A percentile compares a stretch with the other conserved stretches of the same genome.
Evolutionary conservation across 2,329 filamentous ascomycete species (phyloP).

Genomic region (Aspergillus pseudonomiae): DNA sequence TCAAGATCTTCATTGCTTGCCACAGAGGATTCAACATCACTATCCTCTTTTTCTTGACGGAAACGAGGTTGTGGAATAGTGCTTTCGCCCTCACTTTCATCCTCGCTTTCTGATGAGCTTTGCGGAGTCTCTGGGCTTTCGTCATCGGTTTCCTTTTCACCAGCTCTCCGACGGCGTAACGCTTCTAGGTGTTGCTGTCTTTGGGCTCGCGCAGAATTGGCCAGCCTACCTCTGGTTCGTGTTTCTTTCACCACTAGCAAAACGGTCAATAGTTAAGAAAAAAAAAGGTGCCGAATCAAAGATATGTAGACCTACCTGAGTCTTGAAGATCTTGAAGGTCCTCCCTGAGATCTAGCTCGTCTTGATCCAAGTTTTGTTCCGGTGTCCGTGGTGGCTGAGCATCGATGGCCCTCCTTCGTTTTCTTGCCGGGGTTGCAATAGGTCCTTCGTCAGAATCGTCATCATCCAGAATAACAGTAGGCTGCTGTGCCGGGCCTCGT

Average conservation of each 20-base stretch:
- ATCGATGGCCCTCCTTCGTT: conserved; percentile 20
- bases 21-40: conserved; percentile 34
- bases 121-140: conserved; percentile 25
- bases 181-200: conserved; percentile 46
- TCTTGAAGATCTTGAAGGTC: conserved; percentile 50
- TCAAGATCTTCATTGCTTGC: conserved; percentile 51
- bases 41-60: conserved; percentile 26
- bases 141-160: conserved; percentile 37
- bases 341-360: conserved; percentile 47
- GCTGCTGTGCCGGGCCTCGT: conserved; percentile 27
- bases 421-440: conserved; percentile 32
- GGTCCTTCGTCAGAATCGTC: conserved; percentile 35
- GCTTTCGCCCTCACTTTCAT: conserved; percentile 20
- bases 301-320: conserved; percentile 36
- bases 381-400: conserved; percentile 28
- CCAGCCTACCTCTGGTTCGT: conserved; percentile 45
- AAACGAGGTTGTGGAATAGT: conserved; percentile 23
- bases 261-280: background rate
- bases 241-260: conserved; percentile 37
- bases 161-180: conserved; percentile 47
- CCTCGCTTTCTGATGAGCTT: conserved; percentile 27
- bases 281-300: background rate
- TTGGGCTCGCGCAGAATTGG: conserved; percentile 43
- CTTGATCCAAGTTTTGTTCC: conserved; percentile 29
- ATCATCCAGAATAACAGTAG: conserved; percentile 31